Evolutionary conservation across 371 early-diverging fungal species (phyloP).

Genomic region (Blyttiomyces sp.): DNA sequence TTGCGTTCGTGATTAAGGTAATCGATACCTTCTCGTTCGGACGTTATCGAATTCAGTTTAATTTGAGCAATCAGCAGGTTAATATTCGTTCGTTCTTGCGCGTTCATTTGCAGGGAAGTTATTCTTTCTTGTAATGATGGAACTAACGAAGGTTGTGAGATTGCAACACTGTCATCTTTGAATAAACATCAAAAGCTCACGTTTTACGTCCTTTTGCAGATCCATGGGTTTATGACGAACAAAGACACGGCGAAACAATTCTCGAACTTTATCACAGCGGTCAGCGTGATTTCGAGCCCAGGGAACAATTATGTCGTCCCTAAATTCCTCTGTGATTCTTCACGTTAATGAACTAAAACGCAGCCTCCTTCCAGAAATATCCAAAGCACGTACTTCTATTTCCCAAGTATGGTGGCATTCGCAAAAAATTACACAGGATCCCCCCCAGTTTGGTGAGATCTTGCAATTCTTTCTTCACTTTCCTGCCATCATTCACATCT

Average conservation of each 20-base stretch:
- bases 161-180: background rate
- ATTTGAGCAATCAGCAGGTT: slow-evolving; percentile 64
- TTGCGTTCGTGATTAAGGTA: slow-evolving; percentile 68
- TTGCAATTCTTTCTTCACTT: slow-evolving; percentile 14
- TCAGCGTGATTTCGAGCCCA: background rate
- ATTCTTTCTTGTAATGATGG: slow-evolving; percentile 58
- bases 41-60: slow-evolving; percentile 60
- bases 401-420: slow-evolving; percentile 7
- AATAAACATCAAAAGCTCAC: slow-evolving; percentile 9
- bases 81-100: slow-evolving; percentile 59
- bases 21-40: slow-evolving; percentile 44
- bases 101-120: slow-evolving; percentile 56
- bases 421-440: slow-evolving; percentile 18
- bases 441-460: slow-evolving; percentile 27
- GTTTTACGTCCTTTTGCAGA: slow-evolving; percentile 51
- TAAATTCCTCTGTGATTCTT: too few relatives aligned
- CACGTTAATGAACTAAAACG: too few relatives aligned
- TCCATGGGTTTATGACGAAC: slow-evolving; percentile 59
- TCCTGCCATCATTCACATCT: background rate
- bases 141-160: slow-evolving; percentile 23
- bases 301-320: background rate
- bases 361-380: too few relatives aligned
- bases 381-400: background rate
- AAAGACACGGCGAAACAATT: slow-evolving; percentile 61
- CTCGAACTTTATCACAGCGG: slow-evolving; percentile 27